phyloP scores from a whole-genome alignment of 768 basidiomycete species.

The Boletus pseudopeckii region DNA sequence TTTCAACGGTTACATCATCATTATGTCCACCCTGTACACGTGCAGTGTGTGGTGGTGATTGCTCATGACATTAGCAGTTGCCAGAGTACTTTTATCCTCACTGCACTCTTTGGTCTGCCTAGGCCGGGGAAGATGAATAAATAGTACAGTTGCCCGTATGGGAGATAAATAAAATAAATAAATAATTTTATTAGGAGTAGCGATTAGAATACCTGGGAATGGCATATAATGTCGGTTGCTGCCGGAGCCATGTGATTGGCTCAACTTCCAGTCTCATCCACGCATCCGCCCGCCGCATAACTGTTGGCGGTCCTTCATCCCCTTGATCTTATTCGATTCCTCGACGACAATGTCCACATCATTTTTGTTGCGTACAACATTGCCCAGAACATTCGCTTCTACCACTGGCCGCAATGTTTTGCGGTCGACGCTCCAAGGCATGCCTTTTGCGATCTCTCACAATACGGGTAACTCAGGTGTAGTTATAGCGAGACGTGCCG shows the following conservation, averaged over 20 bases:
- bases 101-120: too few relatives aligned
- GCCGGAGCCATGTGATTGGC: slow-evolving; percentile 19
- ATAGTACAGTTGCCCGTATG: too few relatives aligned
- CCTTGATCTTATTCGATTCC: not conserved
- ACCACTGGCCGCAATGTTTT: slow-evolving; percentile 38
- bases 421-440: slow-evolving; percentile 43
- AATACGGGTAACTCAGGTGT: not conserved
- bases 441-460: not conserved
- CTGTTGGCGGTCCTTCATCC: not conserved
- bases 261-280: not conserved
- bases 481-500: slow-evolving; percentile 40
- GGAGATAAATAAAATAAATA: not conserved
- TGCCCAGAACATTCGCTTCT: slow-evolving; percentile 41
- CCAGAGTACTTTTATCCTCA: too few relatives aligned
- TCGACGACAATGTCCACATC: slow-evolving; percentile 43
- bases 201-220: not conserved
- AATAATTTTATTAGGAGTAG: too few relatives aligned
- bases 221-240: not conserved
- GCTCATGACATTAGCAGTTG: too few relatives aligned
- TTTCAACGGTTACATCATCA: not conserved
- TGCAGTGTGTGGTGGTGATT: too few relatives aligned
- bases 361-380: slow-evolving; percentile 46
- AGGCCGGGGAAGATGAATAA: too few relatives aligned
- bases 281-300: not conserved
- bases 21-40: too few relatives aligned